These are phyloP conservation scores for Suillus lakei DNA, from an alignment of 768 basidiomycete species.

Conservation along the genomic window DNA sequence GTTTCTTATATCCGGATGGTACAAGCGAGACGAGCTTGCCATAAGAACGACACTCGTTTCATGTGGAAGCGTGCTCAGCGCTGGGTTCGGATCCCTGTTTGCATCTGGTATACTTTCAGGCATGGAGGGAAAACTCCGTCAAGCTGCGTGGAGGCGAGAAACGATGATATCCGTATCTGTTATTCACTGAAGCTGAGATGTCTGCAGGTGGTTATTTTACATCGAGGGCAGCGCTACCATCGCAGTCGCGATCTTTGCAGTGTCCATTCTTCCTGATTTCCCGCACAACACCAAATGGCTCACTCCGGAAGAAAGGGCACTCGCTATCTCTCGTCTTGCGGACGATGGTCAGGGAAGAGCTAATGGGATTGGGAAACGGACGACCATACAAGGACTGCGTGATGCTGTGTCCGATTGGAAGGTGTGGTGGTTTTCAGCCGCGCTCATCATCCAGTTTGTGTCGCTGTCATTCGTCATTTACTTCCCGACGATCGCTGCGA, in stretches of 20 bases:
- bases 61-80: slow-evolving; percentile 45
- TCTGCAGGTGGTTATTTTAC: too few species aligned
- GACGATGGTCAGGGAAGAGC: slow-evolving; percentile 27
- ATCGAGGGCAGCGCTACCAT: too few species aligned
- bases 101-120: slow-evolving; percentile 46
- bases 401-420: slow-evolving; percentile 45
- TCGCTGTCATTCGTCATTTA: slow-evolving; percentile 29
- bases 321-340: slow-evolving; percentile 36
- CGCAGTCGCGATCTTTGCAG: too few species aligned
- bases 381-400: slow-evolving; percentile 33
- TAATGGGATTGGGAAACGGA: not conserved
- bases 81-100: slow-evolving; percentile 50
- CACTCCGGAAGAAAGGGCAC: slow-evolving; percentile 30
- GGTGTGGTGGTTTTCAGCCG: slow-evolving; percentile 42
- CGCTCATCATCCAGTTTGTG: slow-evolving; percentile 16
- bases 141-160: slow-evolving; percentile 44
- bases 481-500: slow-evolving; percentile 19
- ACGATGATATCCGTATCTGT: too few species aligned
- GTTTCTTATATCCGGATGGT: slow-evolving; percentile 44
- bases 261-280: too few species aligned
- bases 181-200: too few species aligned
- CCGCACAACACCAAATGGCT: too few species aligned
- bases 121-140: slow-evolving; percentile 45
- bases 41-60: slow-evolving; percentile 40
- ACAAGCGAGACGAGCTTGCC: slow-evolving; percentile 43